These are phyloP conservation scores for Elsinoe necatrix DNA, from an alignment of 2,329 filamentous ascomycete species.

Conservation along the genomic window DNA sequence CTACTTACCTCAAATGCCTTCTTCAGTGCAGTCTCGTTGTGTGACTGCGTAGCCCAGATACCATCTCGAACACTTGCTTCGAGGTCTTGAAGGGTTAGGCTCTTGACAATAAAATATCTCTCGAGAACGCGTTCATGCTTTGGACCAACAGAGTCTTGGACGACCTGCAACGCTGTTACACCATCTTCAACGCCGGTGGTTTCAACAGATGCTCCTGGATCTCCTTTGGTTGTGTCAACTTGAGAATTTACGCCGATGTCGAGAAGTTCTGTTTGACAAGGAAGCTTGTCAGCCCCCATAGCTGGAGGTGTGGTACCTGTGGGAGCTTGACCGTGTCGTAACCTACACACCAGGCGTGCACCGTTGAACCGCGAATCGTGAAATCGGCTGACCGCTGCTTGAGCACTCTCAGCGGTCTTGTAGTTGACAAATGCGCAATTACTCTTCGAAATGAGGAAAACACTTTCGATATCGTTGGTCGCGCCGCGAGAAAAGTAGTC, in stretches of 20 bases:
- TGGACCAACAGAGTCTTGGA: not conserved
- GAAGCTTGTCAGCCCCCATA: no score
- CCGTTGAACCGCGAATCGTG: constrained; percentile 87
- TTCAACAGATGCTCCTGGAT: not conserved
- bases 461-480: constrained; percentile 66
- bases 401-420: constrained; percentile 67
- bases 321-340: constrained; percentile 46
- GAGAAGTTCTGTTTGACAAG: not conserved
- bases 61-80: constrained; percentile 80
- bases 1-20: constrained; percentile 65
- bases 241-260: not conserved
- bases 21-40: constrained; percentile 81
- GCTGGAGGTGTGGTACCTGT: not conserved
- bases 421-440: constrained; percentile 98
- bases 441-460: constrained; percentile 93
- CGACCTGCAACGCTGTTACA: not conserved
- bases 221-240: not conserved
- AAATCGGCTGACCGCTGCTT: constrained; percentile 69
- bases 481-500: constrained; percentile 80
- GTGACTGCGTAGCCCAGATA: constrained; percentile 88
- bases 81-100: constrained; percentile 80
- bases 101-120: constrained; percentile 88
- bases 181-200: not conserved
- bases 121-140: constrained; percentile 44
- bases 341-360: constrained; percentile 73